These are phyloP conservation scores for Ulmus americana DNA, from an alignment of 331 rosid species.

Conservation along the genomic window DNA sequence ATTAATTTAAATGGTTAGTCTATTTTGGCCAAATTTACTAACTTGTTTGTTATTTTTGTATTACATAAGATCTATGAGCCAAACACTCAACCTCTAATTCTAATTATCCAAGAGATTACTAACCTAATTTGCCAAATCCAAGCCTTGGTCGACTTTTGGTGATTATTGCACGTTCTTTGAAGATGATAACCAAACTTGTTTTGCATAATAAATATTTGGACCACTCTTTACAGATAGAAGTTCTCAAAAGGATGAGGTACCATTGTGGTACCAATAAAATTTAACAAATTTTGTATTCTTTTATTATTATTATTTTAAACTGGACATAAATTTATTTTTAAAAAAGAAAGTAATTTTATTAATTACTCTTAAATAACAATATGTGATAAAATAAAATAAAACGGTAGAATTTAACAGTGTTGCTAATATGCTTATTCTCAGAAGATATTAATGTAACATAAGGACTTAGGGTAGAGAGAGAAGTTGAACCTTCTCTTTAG, in stretches of 20 bases:
- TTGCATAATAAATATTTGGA: slow-evolving; percentile 3
- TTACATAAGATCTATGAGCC: not conserved
- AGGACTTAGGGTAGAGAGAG: no score
- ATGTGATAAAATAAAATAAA: no score
- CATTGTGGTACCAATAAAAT: not conserved
- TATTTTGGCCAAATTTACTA: not conserved
- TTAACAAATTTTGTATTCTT: no score
- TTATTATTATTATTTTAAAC: no score
- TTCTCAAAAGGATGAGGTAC: not conserved
- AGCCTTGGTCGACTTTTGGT: not conserved
- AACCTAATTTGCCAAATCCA: slow-evolving; percentile 2
- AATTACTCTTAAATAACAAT: no score
- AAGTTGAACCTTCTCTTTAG: no score
- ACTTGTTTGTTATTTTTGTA: not conserved
- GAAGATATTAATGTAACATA: no score
- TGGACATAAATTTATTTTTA: no score
- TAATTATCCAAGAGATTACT: not conserved
- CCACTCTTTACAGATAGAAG: slow-evolving; percentile 4
- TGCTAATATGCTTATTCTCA: no score
- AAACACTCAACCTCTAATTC: not conserved
- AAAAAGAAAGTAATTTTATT: no score
- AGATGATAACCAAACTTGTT: not conserved
- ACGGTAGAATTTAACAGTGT: no score
- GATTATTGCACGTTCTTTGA: not conserved
- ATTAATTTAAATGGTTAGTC: no score